Percentiles rank a stretch among this genome's conserved stretches.
Conservation (phyloP, 2,329 filamentous ascomycete genomes). For the Podosphaera leucotricha region DNA sequence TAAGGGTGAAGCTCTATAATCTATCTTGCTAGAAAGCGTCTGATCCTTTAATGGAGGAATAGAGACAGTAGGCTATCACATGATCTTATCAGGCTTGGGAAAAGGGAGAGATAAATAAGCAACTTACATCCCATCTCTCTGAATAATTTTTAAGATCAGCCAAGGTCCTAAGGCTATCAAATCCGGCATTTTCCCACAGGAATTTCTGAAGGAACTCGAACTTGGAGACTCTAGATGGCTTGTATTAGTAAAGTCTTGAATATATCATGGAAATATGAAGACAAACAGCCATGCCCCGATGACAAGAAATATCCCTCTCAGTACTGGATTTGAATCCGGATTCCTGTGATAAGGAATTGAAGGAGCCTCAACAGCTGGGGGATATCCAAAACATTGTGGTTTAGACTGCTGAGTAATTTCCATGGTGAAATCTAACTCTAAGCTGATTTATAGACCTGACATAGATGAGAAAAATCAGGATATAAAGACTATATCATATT, state of each 20-base stretch:
- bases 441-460: background rate
- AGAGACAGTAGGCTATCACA: conserved; percentile 28
- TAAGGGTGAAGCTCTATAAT: background rate
- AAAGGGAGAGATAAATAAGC: conserved; percentile 4
- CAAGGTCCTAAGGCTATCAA: conserved; percentile 24
- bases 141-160: conserved; percentile 22
- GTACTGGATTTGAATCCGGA: conserved; percentile 41
- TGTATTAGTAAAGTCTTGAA: conserved; percentile 1
- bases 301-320: conserved; percentile 41
- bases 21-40: conserved; percentile 7
- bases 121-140: conserved; percentile 25
- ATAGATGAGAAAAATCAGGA: background rate
- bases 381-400: conserved; percentile 12
- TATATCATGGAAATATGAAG: conserved; percentile 3
- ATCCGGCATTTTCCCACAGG: conserved; percentile 47
- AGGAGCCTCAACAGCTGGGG: conserved; percentile 10
- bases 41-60: conserved; percentile 18
- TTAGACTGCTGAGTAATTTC: background rate
- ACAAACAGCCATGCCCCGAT: conserved; percentile 36
- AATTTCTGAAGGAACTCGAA: conserved; percentile 35
- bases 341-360: conserved; percentile 22
- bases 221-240: conserved; percentile 27
- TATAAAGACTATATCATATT: background rate
- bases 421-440: background rate
- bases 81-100: background rate